Conservation (phyloP, 306 rosid species). For the Arachis hypogaea region DNA sequence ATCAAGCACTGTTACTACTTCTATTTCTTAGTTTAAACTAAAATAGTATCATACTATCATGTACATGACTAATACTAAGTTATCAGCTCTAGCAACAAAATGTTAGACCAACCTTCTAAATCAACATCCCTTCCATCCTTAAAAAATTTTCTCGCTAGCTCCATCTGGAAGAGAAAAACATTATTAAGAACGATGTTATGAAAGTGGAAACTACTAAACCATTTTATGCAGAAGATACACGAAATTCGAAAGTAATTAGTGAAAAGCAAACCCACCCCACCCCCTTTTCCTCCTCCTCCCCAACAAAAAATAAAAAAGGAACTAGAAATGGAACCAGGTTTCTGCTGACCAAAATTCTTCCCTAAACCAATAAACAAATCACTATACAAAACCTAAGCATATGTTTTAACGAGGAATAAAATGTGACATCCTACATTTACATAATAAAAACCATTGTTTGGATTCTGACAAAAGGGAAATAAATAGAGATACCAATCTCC, state of each 20-base stretch:
- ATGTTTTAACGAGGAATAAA: neutral
- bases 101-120: slow-evolving; percentile 72
- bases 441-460: neutral
- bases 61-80: slow-evolving; percentile 26
- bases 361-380: neutral
- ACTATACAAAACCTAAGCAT: neutral
- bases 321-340: neutral
- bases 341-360: neutral
- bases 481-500: neutral
- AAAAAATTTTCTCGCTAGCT: slow-evolving; percentile 75
- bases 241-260: slow-evolving; percentile 11
- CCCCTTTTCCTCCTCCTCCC: too few relatives aligned
- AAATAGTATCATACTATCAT: neutral
- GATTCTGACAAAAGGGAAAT: neutral
- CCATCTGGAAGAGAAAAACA: slow-evolving; percentile 62
- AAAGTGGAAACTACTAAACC: too few relatives aligned
- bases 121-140: slow-evolving; percentile 83
- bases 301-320: neutral
- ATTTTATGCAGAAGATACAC: neutral
- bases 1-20: too few relatives aligned
- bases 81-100: slow-evolving; percentile 15
- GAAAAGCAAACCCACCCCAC: neutral
- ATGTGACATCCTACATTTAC: neutral
- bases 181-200: too few relatives aligned
- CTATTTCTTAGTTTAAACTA: too few relatives aligned